Percentiles rank a stretch among this genome's conserved stretches.
Evolutionary conservation across 768 basidiomycete genomes (phyloP).

Genomic region (Lactarius quietus): DNA sequence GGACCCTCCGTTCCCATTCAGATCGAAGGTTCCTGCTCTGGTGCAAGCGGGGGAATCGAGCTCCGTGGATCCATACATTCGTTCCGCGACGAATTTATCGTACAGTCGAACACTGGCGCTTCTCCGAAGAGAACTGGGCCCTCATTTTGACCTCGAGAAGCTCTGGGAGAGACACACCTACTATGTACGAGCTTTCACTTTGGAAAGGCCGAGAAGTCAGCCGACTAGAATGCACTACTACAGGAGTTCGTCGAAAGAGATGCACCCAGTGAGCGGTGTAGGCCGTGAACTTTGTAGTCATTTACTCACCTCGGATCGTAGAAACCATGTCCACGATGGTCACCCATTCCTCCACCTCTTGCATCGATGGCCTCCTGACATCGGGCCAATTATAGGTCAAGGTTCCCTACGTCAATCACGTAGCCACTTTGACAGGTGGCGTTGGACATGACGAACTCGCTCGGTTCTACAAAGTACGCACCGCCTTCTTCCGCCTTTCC

Average conservation of each 20-base stretch:
- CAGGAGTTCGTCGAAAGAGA: conserved; percentile 42
- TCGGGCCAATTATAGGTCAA: conserved; percentile 32
- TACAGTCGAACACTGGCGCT: conserved; percentile 39
- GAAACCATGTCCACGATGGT: conserved; percentile 46
- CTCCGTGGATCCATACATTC: conserved; percentile 34
- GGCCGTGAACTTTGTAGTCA: neutral
- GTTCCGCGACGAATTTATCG: conserved; percentile 39
- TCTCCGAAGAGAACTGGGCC: conserved; percentile 38
- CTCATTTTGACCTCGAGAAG: conserved; percentile 43
- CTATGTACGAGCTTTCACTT: conserved; percentile 33
- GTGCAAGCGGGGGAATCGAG: conserved; percentile 27
- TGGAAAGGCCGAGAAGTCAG: neutral
- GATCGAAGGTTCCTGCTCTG: conserved; percentile 33
- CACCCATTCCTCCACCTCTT: neutral
- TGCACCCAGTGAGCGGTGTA: conserved; percentile 35
- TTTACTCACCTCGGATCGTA: conserved; percentile 22
- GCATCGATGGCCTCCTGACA: neutral
- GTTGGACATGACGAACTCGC: conserved; percentile 41
- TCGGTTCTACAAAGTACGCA: conserved; percentile 43
- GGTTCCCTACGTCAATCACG: conserved; percentile 41
- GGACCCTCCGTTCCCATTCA: conserved; percentile 39
- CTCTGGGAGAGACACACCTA: conserved; percentile 47
- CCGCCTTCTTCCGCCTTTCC: neutral
- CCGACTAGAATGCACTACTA: neutral
- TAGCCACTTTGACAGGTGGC: conserved; percentile 47